Conservation (phyloP, 2,329 filamentous ascomycete genomes). For the Colletotrichum australisinense region DNA sequence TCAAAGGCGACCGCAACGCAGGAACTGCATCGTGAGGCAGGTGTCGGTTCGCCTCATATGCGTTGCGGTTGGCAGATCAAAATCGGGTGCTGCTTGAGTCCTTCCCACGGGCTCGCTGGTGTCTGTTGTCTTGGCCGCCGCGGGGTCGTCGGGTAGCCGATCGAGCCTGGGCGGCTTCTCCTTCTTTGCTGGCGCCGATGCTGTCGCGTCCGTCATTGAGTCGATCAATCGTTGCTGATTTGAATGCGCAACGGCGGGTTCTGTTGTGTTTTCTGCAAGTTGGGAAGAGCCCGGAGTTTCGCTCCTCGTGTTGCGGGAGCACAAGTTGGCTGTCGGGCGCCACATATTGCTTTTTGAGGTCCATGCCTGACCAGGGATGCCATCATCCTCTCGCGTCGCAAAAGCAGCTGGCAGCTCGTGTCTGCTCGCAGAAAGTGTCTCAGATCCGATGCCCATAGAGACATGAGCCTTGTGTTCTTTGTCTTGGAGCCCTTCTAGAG, state of each 20-base stretch:
- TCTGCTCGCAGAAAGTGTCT: constrained; percentile 28
- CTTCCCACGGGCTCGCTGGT: not conserved
- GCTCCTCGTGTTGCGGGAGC: not conserved
- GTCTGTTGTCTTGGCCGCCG: not conserved
- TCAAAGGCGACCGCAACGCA: constrained; percentile 45
- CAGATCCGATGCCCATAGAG: not conserved
- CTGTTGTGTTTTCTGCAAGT: not conserved
- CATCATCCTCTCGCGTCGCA: not conserved
- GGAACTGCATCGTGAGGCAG: not conserved
- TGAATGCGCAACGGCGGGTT: not conserved
- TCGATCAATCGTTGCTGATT: not conserved
- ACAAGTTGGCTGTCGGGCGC: not conserved
- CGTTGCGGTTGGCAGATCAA: not conserved
- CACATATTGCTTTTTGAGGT: not conserved
- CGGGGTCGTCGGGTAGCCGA: not conserved
- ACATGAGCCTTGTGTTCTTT: not conserved
- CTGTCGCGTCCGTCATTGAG: not conserved
- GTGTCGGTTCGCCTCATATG: not conserved
- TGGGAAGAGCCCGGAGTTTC: not conserved
- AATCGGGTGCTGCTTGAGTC: not conserved
- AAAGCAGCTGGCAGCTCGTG: not conserved
- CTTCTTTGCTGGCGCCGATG: not conserved
- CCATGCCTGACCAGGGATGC: constrained; percentile 5
- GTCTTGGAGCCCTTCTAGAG: not conserved
- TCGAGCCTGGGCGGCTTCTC: not conserved